phyloP scores from a whole-genome alignment of 495 filamentous ascomycete species.

The Lophium mytilinum region DNA sequence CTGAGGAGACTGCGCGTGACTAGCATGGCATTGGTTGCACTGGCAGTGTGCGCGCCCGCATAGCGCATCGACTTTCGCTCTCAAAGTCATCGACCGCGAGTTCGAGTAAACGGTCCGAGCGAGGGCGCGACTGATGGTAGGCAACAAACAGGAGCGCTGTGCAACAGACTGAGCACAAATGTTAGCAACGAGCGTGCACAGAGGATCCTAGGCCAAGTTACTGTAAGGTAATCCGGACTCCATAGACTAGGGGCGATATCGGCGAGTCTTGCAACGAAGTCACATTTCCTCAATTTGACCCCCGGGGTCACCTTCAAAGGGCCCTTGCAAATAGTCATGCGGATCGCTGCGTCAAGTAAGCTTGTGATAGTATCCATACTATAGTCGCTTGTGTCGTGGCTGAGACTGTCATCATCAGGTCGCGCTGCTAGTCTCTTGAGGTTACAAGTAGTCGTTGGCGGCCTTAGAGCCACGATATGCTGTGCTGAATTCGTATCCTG shows the following conservation, averaged over 20 bases:
- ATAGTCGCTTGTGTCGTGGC: background rate
- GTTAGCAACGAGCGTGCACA: background rate
- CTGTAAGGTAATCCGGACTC: slow-evolving; percentile 24
- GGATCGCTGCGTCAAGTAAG: slow-evolving; percentile 23
- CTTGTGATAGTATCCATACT: background rate
- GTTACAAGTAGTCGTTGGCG: background rate
- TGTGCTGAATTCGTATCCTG: background rate
- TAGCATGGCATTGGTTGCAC: background rate
- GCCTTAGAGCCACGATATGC: background rate
- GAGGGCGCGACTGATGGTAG: slow-evolving; percentile 26
- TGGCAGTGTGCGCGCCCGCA: background rate
- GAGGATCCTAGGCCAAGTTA: background rate
- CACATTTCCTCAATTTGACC: slow-evolving; percentile 15
- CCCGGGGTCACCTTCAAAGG: slow-evolving; percentile 6
- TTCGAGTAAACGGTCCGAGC: background rate
- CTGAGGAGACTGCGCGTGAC: background rate
- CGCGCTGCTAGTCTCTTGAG: background rate
- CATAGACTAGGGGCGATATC: slow-evolving; percentile 27
- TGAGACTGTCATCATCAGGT: background rate
- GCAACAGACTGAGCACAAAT: slow-evolving; percentile 19
- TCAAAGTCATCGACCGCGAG: slow-evolving; percentile 6
- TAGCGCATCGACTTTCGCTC: slow-evolving; percentile 12
- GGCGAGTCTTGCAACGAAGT: slow-evolving; percentile 12
- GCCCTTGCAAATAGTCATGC: slow-evolving; percentile 20
- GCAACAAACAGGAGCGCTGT: slow-evolving; percentile 24